A percentile compares a stretch with the other conserved stretches of the same genome.
Evolutionary conservation across 2,329 filamentous ascomycete species (phyloP).

Genomic region (Ophiostoma pallidulum): DNA sequence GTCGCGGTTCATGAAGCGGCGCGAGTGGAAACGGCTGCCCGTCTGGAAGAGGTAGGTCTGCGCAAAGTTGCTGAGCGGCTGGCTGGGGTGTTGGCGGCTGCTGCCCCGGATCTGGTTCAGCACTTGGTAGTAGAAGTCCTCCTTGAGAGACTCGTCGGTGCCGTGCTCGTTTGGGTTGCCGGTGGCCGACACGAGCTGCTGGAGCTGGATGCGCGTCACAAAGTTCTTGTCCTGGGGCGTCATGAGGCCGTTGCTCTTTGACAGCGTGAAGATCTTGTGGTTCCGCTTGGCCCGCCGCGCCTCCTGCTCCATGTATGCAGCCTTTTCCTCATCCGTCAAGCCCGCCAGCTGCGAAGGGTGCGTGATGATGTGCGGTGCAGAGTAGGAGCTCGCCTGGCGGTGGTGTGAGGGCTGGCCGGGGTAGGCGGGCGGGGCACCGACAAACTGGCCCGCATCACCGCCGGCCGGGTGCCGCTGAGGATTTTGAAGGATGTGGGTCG

Average conservation of each 20-base stretch:
- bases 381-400: slow-evolving; percentile 46
- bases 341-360: slow-evolving; percentile 66
- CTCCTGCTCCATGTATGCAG: slow-evolving; percentile 78
- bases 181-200: slow-evolving; percentile 88
- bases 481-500: slow-evolving; percentile 72
- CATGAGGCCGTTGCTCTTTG: slow-evolving; percentile 94
- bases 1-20: slow-evolving; percentile 54
- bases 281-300: slow-evolving; percentile 93
- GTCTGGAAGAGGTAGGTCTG: slow-evolving; percentile 97
- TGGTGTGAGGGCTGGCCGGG: slow-evolving; percentile 25
- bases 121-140: slow-evolving; percentile 99
- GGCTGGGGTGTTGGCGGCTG: slow-evolving; percentile 80
- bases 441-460: slow-evolving; percentile 34
- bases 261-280: slow-evolving; percentile 91
- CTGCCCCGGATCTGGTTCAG: slow-evolving; percentile 89
- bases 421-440: slow-evolving; percentile 21
- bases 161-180: slow-evolving; percentile 75
- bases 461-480: slow-evolving; percentile 51
- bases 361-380: slow-evolving; percentile 39
- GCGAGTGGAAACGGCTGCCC: slow-evolving; percentile 67
- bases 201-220: slow-evolving; percentile 93
- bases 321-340: slow-evolving; percentile 75
- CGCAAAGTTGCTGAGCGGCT: slow-evolving; percentile 90
- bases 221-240: slow-evolving; percentile 99
- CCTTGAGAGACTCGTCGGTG: slow-evolving; percentile 69